Percentiles rank a stretch among this genome's conserved stretches.
phyloP scores from a whole-genome alignment of 345 rosid genomes.

The Schrenkiella parvula region DNA sequence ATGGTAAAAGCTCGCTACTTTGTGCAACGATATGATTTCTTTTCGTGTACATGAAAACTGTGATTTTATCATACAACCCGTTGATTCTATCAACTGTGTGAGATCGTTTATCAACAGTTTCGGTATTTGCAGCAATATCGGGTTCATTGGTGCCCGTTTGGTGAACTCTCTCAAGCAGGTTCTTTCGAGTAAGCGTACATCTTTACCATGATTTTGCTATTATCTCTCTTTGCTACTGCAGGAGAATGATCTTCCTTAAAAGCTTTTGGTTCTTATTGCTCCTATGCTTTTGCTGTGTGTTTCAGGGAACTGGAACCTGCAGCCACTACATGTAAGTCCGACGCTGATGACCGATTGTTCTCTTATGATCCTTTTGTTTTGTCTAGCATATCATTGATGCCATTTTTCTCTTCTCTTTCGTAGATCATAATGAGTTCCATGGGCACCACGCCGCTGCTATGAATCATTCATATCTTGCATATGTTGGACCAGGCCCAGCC shows the following conservation, averaged over 20 bases:
- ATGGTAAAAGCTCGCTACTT: conserved; percentile 39
- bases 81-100: not conserved
- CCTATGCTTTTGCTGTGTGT: conserved; percentile 17
- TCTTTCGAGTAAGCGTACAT: conserved; percentile 55
- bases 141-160: conserved; percentile 71
- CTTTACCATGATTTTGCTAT: not conserved
- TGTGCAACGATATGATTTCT: not conserved
- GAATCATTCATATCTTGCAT: conserved; percentile 56
- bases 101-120: not conserved
- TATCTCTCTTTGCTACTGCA: not conserved
- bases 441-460: conserved; percentile 45
- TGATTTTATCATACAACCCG: not conserved
- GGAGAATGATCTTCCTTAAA: not conserved
- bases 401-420: conserved; percentile 15
- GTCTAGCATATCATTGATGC: not conserved
- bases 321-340: conserved; percentile 57
- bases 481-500: conserved; percentile 44
- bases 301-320: conserved; percentile 64
- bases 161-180: conserved; percentile 41
- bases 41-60: not conserved
- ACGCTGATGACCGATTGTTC: not conserved
- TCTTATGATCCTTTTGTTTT: conserved; percentile 9
- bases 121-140: conserved; percentile 45
- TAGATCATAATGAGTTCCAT: conserved; percentile 51
- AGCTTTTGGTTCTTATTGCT: conserved; percentile 18